Base-by-base conservation (phyloP, 2,329 filamentous ascomycete species). In the Hypoxylon sp. region DNA sequence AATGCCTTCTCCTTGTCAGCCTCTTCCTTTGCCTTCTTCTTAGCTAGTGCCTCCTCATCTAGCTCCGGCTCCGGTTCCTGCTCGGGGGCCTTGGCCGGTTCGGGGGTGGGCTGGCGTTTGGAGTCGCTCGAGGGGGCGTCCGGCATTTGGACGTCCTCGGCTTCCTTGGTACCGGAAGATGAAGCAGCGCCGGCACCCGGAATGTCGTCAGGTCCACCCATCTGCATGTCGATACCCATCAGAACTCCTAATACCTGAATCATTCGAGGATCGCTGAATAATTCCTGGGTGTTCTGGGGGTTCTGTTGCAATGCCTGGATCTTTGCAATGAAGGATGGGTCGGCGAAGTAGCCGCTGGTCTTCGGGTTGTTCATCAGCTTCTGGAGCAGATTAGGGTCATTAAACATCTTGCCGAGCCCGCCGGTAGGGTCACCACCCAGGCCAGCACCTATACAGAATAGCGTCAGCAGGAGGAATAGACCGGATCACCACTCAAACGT, bases 351-450 rank as follows among this genome's bases (percentile, higher is more conserved):
- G 11, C 84, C 78, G 70, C 91, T 90, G 9, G 96, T 99, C 88
- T 98, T 98, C 68, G 96, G 96, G 83, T 98, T 98, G 73, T 82
- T 87, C 68, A 94, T 93, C 62, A 99, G 89, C 84, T 99, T 99
- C 78, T 93, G 87, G 68, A 96, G 85, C 71, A 99, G 83, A 75
- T 93, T 88, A 16, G 96, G 96, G 78, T 99, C 96, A 78, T 88
- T 95, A 85, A 99, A 98, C 86, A 99, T 94, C 77, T 89, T 87
- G 71, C 92, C 92, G n/a, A 99, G 83, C 46, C 93, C 93, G 56
- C 87, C 92, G 36, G 83, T 85, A 6, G 91, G 90, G 74, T 94
- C 90, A 55, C 83, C 86, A 60, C 82, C 82, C 16, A 86, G 73
- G 75, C 80, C 78, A 67, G 75, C 75, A 74, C 80, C 80, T 36